phyloP scores from a whole-genome alignment of 306 rosid species.

The Elaeagnus macrophylla region DNA sequence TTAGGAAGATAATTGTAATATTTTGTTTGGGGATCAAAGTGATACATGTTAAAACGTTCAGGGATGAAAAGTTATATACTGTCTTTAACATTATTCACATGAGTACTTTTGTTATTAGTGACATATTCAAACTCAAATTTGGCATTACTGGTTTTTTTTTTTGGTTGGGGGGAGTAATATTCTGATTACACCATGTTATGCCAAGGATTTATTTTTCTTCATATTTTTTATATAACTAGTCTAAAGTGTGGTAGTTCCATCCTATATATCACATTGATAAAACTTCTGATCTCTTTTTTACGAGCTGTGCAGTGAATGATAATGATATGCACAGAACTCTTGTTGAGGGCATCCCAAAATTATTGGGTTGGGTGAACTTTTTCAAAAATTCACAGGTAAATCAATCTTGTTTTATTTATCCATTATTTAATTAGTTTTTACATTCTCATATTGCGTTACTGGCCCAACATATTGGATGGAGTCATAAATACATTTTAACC shows the following conservation, averaged over 20 bases:
- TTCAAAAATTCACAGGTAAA: conserved; percentile 62
- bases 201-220: too few relatives aligned
- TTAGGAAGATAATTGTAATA: too few relatives aligned
- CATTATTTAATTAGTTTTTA: not conserved
- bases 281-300: conserved; percentile 14
- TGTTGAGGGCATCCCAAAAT: conserved; percentile 61
- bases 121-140: too few relatives aligned
- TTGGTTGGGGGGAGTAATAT: too few relatives aligned
- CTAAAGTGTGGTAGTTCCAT: conserved; percentile 7
- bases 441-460: not conserved
- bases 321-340: conserved; percentile 51
- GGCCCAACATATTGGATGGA: too few relatives aligned
- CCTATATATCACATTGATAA: conserved; percentile 11
- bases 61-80: too few relatives aligned
- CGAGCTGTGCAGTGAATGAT: conserved; percentile 50
- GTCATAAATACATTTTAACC: too few relatives aligned
- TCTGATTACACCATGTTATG: too few relatives aligned
- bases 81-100: too few relatives aligned
- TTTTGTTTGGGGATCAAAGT: too few relatives aligned
- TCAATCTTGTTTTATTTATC: conserved; percentile 9
- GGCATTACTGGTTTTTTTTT: too few relatives aligned
- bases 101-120: too few relatives aligned
- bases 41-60: not conserved
- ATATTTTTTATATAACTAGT: not conserved
- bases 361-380: conserved; percentile 55